Percentiles rank a stretch among this genome's conserved stretches.
These are phyloP conservation scores for Trichosporon faecale DNA, from an alignment of 1,284 basidiomycete genomes.

Conservation along the genomic window DNA sequence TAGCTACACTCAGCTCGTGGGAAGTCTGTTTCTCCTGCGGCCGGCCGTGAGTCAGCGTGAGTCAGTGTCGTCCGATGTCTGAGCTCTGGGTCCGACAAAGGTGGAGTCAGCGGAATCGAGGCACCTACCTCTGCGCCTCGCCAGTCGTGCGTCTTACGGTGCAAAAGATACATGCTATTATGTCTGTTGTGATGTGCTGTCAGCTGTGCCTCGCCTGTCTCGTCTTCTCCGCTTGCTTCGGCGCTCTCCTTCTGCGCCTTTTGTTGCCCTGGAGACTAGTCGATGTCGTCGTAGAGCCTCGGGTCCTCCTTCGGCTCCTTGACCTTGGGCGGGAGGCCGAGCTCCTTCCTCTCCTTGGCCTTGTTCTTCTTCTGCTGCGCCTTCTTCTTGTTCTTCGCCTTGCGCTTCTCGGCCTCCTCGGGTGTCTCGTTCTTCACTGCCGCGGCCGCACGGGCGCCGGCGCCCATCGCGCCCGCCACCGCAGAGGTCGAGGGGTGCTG, in stretches of 20 bases:
- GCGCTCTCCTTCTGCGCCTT: too few relatives aligned
- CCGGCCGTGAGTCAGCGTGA: neutral
- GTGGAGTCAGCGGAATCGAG: too few relatives aligned
- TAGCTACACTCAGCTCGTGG: neutral
- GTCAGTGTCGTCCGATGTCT: neutral
- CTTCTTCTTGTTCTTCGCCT: conserved; percentile 8
- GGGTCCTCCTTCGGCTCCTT: conserved; percentile 7
- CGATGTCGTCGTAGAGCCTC: neutral
- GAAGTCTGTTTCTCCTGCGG: neutral
- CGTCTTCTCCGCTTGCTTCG: too few relatives aligned
- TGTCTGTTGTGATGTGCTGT: neutral
- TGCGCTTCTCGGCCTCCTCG: conserved; percentile 6
- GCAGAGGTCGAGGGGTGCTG: neutral
- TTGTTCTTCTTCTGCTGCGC: conserved; percentile 9
- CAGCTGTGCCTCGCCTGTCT: neutral
- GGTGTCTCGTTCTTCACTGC: neutral
- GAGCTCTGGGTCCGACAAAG: neutral
- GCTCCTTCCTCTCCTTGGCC: neutral
- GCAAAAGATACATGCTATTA: neutral
- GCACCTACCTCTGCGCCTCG: too few relatives aligned
- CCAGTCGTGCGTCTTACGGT: neutral
- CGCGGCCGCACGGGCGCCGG: neutral
- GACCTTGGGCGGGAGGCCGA: neutral
- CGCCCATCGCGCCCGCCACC: neutral
- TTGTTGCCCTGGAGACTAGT: neutral